Evolutionary conservation across 78 protist species (phyloP).

Genomic region (Dictyostelium intermedium): DNA sequence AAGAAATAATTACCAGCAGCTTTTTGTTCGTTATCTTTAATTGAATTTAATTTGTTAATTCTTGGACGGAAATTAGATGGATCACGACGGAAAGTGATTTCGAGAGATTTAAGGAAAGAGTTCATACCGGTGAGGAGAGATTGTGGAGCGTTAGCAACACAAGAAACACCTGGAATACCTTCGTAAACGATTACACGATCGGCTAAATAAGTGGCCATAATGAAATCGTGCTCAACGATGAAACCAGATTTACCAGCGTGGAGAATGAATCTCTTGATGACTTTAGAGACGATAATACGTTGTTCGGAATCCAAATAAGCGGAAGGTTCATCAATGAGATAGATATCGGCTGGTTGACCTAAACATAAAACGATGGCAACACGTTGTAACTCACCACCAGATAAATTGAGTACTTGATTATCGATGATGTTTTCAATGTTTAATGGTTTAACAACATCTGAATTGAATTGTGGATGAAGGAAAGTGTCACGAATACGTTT

Average conservation of each 20-base stretch:
- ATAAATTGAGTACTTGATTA: constrained; percentile 90
- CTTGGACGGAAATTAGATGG: constrained; percentile 98
- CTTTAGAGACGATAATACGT: constrained; percentile 97
- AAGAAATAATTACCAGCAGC: constrained; percentile 95
- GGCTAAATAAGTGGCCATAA: constrained; percentile 99
- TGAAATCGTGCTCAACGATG: constrained; percentile 99
- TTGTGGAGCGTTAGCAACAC: constrained; percentile 85
- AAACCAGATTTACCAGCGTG: constrained; percentile 99
- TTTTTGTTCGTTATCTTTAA: constrained; percentile 99
- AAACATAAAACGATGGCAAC: constrained; percentile 97
- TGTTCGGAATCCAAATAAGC: constrained; percentile 99
- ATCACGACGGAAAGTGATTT: constrained; percentile 99
- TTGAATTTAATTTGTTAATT: constrained; percentile 95
- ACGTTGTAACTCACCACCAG: constrained; percentile 99
- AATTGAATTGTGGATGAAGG: constrained; percentile 96
- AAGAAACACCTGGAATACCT: constrained; percentile 87
- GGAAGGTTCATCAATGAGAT: constrained; percentile 99
- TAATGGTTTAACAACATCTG: constrained; percentile 98
- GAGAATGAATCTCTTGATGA: constrained; percentile 97
- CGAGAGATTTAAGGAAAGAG: constrained; percentile 93
- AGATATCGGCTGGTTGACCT: constrained; percentile 99
- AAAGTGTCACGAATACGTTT: constrained; percentile 89
- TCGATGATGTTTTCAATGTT: constrained; percentile 93
- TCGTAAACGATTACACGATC: constrained; percentile 98
- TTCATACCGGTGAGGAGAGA: constrained; percentile 98